Base-by-base conservation (phyloP, 306 rosid genomes). In the Ceratonia siliqua region DNA sequence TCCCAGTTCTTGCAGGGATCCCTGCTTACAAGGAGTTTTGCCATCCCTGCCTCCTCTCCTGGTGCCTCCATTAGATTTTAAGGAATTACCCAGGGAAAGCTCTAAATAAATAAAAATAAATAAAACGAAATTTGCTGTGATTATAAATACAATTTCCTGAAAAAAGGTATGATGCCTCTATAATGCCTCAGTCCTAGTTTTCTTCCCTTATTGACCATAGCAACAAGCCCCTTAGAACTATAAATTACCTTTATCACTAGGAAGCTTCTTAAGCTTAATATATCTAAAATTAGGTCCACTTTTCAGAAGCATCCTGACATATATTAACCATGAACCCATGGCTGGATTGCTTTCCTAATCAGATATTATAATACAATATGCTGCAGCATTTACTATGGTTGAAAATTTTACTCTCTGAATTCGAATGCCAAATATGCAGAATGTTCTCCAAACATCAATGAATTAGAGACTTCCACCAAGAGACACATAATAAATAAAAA, bases 181-280 rank as follows among this genome's bases (percentile, higher is more conserved):
- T 21, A 22, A 42, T 41, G 21, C 35, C 53, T 27, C 43, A 28
- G 57, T 11, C 36, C 67, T 38, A 52, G 46, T 35, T n/a, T 49
- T 38, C 57, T 21, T 70, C 73, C 45, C 55, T 14, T 61, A 25
- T 7, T 57, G 62, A 35, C 43, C 25, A 69, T 13, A 46, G 17
- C 58, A 48, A 68, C 70, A 57, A 73, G 20, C 70, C 74, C n/a
- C 69, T 3, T 45, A 39, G 32, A 50, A 64, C 20, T 61, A 52
- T 6, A 6, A 5, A 22, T 52, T 1, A 20, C 0, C 30, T 21
- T 7, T 0, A 22, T 20, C 58, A 52, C 58, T 52, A 48, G 49
- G 2, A 8, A 52, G 58, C 4, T 18, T 52, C 58, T 21, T 14
- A 49, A 5, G 1, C 21, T 15, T 49, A n/a, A n/a, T n/a, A 42